phyloP scores from a whole-genome alignment of 345 rosid genomes.

The Cochlearia excelsa region DNA sequence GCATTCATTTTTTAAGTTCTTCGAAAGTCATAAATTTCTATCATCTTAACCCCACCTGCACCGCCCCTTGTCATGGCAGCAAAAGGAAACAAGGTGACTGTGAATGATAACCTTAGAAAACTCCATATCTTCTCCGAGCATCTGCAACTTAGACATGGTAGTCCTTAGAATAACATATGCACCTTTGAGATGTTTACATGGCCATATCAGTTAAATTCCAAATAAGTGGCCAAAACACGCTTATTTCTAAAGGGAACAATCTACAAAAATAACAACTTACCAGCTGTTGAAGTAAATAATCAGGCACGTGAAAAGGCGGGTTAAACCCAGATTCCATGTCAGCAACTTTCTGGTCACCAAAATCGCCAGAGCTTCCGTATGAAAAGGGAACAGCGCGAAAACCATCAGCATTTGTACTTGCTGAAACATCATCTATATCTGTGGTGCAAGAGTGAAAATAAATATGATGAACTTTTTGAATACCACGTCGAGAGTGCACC shows the following conservation, averaged over 20 bases:
- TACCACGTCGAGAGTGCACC: neutral
- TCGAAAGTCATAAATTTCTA: constrained; percentile 52
- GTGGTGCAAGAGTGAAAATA: constrained; percentile 20
- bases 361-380: constrained; percentile 59
- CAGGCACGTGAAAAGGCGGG: constrained; percentile 82
- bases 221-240: constrained; percentile 38
- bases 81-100: constrained; percentile 89
- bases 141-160: constrained; percentile 99
- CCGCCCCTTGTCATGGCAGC: constrained; percentile 91
- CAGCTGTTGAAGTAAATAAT: constrained; percentile 61
- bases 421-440: constrained; percentile 48
- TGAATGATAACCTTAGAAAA: constrained; percentile 64
- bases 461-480: constrained; percentile 19
- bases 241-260: constrained; percentile 24
- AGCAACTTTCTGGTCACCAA: constrained; percentile 38
- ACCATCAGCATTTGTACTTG: constrained; percentile 36
- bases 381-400: constrained; percentile 66
- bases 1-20: constrained; percentile 53
- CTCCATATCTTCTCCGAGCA: constrained; percentile 86
- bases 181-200: constrained; percentile 58
- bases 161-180: constrained; percentile 95
- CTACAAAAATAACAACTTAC: constrained; percentile 49
- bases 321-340: constrained; percentile 53
- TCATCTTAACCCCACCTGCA: constrained; percentile 98
- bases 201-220: constrained; percentile 52